Conservation (phyloP, 495 filamentous ascomycete species). For the Terfezia boudieri region DNA sequence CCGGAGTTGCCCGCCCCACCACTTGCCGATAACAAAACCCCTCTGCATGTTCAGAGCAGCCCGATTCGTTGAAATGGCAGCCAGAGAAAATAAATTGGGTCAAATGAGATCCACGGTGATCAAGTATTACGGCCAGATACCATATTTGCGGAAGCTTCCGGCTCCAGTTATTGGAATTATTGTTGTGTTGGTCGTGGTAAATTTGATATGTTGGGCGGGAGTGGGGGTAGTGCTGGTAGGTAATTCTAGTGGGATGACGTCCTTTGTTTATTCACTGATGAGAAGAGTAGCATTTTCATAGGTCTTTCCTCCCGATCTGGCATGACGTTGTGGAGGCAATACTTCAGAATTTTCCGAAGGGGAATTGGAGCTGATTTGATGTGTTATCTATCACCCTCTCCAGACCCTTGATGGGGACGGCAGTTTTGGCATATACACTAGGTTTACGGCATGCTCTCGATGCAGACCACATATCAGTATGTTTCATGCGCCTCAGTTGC, state of each 20-base stretch:
- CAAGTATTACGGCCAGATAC: constrained; percentile 23
- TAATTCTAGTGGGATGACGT: not conserved
- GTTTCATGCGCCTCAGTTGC: not conserved
- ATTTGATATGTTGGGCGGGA: constrained; percentile 14
- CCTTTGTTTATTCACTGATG: not conserved
- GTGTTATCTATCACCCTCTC: not conserved
- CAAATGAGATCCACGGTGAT: too few relatives aligned
- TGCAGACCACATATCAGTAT: constrained; percentile 77
- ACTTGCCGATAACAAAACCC: too few relatives aligned
- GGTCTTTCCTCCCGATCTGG: not conserved
- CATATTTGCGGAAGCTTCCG: constrained; percentile 25
- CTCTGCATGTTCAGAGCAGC: too few relatives aligned
- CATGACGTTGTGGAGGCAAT: not conserved
- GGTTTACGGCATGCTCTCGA: constrained; percentile 87
- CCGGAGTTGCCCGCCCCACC: too few relatives aligned
- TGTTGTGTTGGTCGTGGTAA: constrained; percentile 7
- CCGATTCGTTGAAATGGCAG: too few relatives aligned
- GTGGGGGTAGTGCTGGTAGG: constrained; percentile 14
- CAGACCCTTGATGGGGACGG: constrained; percentile 47
- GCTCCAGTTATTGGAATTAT: constrained; percentile 10
- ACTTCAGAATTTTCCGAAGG: not conserved
- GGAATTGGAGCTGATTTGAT: not conserved
- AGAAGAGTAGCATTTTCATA: not conserved
- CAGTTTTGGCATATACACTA: constrained; percentile 68
- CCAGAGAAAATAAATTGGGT: too few relatives aligned